Evolutionary conservation across 805 yeast genomes (phyloP).

Genomic region (Ogataea paradorogensis): DNA sequence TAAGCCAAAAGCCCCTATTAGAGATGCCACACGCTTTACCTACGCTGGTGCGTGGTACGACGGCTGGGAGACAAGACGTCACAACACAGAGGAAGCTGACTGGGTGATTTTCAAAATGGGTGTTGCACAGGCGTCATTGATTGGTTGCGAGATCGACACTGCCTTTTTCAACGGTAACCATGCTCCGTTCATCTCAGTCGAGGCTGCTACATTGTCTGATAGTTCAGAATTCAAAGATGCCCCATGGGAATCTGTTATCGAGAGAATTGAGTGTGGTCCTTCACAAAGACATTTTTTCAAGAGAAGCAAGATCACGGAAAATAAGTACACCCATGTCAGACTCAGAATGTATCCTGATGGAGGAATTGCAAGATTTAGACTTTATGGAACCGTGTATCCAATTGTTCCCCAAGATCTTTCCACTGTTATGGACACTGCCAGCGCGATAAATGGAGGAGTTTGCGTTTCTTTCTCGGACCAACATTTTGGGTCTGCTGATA

Average conservation of each 20-base stretch:
- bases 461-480: slow-evolving; percentile 83
- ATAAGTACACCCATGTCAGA: slow-evolving; percentile 72
- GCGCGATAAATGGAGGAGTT: slow-evolving; percentile 84
- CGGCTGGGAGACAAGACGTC: slow-evolving; percentile 98
- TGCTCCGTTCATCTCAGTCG: slow-evolving; percentile 87
- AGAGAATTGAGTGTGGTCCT: slow-evolving; percentile 82
- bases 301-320: slow-evolving; percentile 54
- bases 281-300: slow-evolving; percentile 79
- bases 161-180: slow-evolving; percentile 94
- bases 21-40: slow-evolving; percentile 76
- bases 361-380: slow-evolving; percentile 91
- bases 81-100: slow-evolving; percentile 78
- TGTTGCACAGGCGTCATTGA: slow-evolving; percentile 71
- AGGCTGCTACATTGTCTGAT: slow-evolving; percentile 49
- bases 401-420: slow-evolving; percentile 48
- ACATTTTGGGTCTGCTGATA: slow-evolving; percentile 91
- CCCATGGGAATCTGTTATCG: slow-evolving; percentile 70
- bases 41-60: slow-evolving; percentile 96
- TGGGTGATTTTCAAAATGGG: slow-evolving; percentile 86
- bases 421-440: slow-evolving; percentile 67
- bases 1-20: slow-evolving; percentile 74
- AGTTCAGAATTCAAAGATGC: slow-evolving; percentile 35
- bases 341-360: slow-evolving; percentile 97
- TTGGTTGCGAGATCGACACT: slow-evolving; percentile 89
- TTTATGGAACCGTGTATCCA: slow-evolving; percentile 84